These are phyloP conservation scores for Entelexis paramagnoliae DNA, from an alignment of 1,139 yeast species.

Conservation along the genomic window DNA sequence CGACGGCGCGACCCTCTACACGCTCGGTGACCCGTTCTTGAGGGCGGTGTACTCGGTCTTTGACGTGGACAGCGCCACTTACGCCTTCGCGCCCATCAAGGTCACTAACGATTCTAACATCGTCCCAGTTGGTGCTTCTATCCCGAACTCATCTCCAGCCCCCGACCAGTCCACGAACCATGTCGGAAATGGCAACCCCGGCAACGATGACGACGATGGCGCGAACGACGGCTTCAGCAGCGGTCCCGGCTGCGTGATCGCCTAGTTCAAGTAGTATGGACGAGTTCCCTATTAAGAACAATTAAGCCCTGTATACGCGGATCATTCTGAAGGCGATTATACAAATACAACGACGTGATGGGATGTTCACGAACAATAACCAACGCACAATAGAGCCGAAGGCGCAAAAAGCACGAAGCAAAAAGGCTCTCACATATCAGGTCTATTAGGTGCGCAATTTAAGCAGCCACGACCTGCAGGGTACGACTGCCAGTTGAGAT, in stretches of 20 bases:
- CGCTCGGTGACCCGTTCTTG: constrained; percentile 69
- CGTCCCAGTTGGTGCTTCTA: constrained; percentile 6
- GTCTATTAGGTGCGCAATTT: too few species aligned
- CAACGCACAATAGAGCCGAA: too few species aligned
- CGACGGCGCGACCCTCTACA: constrained; percentile 15
- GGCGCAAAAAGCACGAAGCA: too few species aligned
- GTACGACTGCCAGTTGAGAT: too few species aligned
- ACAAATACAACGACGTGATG: too few species aligned
- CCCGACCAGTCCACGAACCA: constrained; percentile 8
- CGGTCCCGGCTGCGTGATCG: background rate
- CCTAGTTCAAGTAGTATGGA: too few species aligned
- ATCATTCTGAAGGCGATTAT: too few species aligned
- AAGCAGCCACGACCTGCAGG: too few species aligned
- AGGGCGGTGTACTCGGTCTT: constrained; percentile 65
- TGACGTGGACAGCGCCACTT: constrained; percentile 52
- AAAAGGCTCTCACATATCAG: too few species aligned
- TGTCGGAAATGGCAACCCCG: background rate
- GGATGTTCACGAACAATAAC: too few species aligned
- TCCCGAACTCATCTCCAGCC: constrained; percentile 15
- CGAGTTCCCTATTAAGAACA: too few species aligned
- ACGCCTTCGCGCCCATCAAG: constrained; percentile 43
- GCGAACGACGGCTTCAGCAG: background rate
- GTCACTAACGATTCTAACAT: constrained; percentile 8
- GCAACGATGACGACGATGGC: background rate
- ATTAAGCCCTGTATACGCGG: too few species aligned